Evolutionary conservation across 352 stramenopile genomes (phyloP).

Genomic region (Globisporangium camurandrum): DNA sequence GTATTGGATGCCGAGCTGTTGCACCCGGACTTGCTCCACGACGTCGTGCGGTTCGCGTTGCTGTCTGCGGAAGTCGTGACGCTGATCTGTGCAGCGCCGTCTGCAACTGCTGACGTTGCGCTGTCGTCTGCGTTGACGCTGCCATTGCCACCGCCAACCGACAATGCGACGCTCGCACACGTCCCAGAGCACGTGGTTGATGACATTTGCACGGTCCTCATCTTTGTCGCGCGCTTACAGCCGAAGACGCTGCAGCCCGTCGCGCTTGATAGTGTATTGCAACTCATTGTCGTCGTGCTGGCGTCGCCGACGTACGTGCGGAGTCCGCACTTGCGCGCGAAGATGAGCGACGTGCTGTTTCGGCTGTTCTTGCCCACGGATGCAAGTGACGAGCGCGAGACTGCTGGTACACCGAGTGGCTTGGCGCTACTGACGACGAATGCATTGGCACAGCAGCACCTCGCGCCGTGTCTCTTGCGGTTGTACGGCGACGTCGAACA

Average conservation of each 20-base stretch:
- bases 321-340: constrained; percentile 92
- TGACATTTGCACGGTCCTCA: constrained; percentile 90
- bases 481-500: constrained; percentile 98
- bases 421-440: constrained; percentile 63
- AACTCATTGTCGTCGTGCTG: constrained; percentile 89
- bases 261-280: constrained; percentile 85
- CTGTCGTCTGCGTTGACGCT: constrained; percentile 43
- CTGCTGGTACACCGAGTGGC: constrained; percentile 31
- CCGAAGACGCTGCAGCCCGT: constrained; percentile 80
- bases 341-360: constrained; percentile 95
- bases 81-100: constrained; percentile 32
- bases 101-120: not conserved
- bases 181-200: constrained; percentile 95
- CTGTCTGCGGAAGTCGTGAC: constrained; percentile 59
- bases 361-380: constrained; percentile 92
- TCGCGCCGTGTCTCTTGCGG: constrained; percentile 94
- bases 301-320: constrained; percentile 81
- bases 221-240: constrained; percentile 86
- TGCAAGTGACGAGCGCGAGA: constrained; percentile 72
- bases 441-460: constrained; percentile 61
- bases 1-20: constrained; percentile 72
- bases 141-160: constrained; percentile 17
- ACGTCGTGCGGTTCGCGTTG: constrained; percentile 65
- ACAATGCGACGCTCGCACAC: constrained; percentile 45
- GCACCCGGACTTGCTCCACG: constrained; percentile 70